Base-by-base conservation (phyloP, 306 rosid species). In the Psophocarpus tetragonolobus region DNA sequence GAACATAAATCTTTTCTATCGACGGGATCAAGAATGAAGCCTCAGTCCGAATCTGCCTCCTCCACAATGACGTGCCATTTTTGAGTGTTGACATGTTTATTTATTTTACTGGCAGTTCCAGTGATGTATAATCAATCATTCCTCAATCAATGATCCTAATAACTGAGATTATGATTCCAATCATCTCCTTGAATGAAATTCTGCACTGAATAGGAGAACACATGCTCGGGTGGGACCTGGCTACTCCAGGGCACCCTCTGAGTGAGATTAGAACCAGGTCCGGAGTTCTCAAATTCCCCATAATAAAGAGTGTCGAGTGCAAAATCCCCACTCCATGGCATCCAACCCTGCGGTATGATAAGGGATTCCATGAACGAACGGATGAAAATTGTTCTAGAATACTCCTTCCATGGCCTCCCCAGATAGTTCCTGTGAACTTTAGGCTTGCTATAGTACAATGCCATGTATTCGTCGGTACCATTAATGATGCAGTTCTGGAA, bases 331-430 rank as follows among this genome's bases (percentile, higher is more conserved):
- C 74, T 53, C 97, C 97, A 92, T 12, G 97, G 97, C 87, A 92
- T 4, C 97, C 97, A 95, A 3, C 97, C 98, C 5, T 82, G 9
- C 0, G 91, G 88, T 2, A 79, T 21, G 41, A 95, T 39, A 12
- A 92, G 87, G 38, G 81, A 80, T 82, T 85, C 98, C 39, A 95
- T 23, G 61, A 35, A 83, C 1, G 92, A 87, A 4, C 74, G 69
- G 23, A 95, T 80, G 71, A 88, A 91, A 61, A 92, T 82, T 9
- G 93, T 85, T 75, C 98, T 91, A 0, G 97, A 91, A 68, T 84
- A 95, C 84, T 88, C 97, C 86, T 95, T 95, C 98, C 98, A 95
- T 2, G 98, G 98, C 88, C 98, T 92, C 33, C 98, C 98, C 81
- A 95, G 77, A 90, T 63, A 95, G 85, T 89, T 92, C 64, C 51